A percentile compares a stretch with the other conserved stretches of the same genome.
phyloP scores from a whole-genome alignment of 306 rosid species.

The Cicer chorassanicum region DNA sequence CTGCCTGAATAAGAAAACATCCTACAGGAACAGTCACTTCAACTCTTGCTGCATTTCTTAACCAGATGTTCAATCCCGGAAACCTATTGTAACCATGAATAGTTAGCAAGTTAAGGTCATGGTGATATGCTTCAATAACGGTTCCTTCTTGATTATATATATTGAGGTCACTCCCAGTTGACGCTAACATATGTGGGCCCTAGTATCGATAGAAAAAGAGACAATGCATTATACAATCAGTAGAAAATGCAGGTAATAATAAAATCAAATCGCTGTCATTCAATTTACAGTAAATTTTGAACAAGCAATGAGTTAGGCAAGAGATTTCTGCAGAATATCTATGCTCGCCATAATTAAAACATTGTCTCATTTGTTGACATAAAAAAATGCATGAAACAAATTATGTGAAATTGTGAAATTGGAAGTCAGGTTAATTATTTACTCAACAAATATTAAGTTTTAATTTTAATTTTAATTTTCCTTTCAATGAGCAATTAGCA shows the following conservation, averaged over 20 bases:
- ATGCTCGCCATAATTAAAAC: too few relatives aligned
- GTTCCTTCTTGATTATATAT: slow-evolving; percentile 73
- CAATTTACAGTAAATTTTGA: too few relatives aligned
- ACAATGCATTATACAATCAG: slow-evolving; percentile 2
- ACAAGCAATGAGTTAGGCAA: too few relatives aligned
- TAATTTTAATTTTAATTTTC: too few relatives aligned
- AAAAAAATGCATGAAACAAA: too few relatives aligned
- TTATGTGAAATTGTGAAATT: too few relatives aligned
- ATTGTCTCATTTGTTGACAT: too few relatives aligned
- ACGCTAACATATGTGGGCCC: slow-evolving; percentile 97
- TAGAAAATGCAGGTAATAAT: not conserved
- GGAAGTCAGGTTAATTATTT: too few relatives aligned
- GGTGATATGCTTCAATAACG: slow-evolving; percentile 88
- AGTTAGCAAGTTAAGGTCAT: slow-evolving; percentile 82
- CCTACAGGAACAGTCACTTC: slow-evolving; percentile 87
- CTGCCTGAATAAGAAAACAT: slow-evolving; percentile 89
- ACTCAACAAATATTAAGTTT: too few relatives aligned
- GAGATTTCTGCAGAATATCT: too few relatives aligned
- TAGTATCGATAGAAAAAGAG: slow-evolving; percentile 49
- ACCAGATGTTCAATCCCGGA: slow-evolving; percentile 89
- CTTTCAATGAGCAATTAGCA: slow-evolving; percentile 17
- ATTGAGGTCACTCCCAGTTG: slow-evolving; percentile 87
- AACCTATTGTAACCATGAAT: slow-evolving; percentile 90
- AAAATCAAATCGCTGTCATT: not conserved
- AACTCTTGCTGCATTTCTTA: slow-evolving; percentile 80